Conservation (phyloP, 306 rosid genomes). For the Sphenostylis stenocarpa region DNA sequence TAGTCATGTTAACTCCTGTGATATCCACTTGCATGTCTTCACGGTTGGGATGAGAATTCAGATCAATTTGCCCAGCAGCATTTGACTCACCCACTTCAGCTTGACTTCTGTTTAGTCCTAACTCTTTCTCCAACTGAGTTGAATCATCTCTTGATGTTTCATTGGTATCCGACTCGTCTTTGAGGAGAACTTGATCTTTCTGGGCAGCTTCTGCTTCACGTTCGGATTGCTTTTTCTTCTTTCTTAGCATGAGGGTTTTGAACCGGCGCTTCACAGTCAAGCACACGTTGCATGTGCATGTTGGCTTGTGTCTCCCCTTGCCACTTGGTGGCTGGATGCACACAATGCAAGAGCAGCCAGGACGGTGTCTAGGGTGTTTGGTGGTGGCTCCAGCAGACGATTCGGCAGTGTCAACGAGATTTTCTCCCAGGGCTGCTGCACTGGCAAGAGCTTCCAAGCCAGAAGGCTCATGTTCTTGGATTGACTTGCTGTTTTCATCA, state of each 20-base stretch:
- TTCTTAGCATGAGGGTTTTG: slow-evolving; percentile 85
- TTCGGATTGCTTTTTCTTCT: slow-evolving; percentile 81
- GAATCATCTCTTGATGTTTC: slow-evolving; percentile 39
- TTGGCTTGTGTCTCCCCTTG: slow-evolving; percentile 83
- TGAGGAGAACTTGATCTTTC: slow-evolving; percentile 36
- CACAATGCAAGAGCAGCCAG: slow-evolving; percentile 93
- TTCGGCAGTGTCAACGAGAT: slow-evolving; percentile 50
- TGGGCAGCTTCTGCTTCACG: slow-evolving; percentile 51
- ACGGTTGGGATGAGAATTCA: slow-evolving; percentile 73
- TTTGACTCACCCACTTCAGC: slow-evolving; percentile 50
- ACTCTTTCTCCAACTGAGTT: slow-evolving; percentile 44
- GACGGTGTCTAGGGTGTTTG: slow-evolving; percentile 89
- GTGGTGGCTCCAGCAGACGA: slow-evolving; percentile 76
- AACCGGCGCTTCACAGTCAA: slow-evolving; percentile 90
- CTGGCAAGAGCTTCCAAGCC: slow-evolving; percentile 94
- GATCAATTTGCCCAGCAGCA: slow-evolving; percentile 68
- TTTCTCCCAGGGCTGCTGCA: slow-evolving; percentile 85
- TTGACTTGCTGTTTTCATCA: slow-evolving; percentile 42
- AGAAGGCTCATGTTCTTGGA: slow-evolving; percentile 60
- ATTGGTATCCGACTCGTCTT: slow-evolving; percentile 40
- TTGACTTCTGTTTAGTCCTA: slow-evolving; percentile 37
- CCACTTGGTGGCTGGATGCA: slow-evolving; percentile 99
- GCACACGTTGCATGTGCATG: slow-evolving; percentile 94
- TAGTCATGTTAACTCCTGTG: slow-evolving; percentile 45
- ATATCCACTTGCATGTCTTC: slow-evolving; percentile 54